phyloP scores from a whole-genome alignment of 805 yeast species.

The Candida yuanshanica region DNA sequence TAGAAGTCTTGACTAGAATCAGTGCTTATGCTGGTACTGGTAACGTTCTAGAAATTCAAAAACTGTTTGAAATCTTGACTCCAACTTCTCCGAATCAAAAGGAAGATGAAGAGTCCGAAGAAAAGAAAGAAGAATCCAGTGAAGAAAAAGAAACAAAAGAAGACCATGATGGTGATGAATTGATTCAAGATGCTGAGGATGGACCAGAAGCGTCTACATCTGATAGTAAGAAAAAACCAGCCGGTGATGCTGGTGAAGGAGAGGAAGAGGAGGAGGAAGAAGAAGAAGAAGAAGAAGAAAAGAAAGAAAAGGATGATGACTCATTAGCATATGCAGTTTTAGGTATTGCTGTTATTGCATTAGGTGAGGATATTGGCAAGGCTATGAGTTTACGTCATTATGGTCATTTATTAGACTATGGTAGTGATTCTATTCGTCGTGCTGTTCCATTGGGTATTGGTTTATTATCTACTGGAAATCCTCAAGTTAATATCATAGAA shows the following conservation, averaged over 20 bases:
- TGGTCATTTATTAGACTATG: constrained; percentile 96
- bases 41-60: constrained; percentile 90
- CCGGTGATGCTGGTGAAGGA: constrained; percentile 21
- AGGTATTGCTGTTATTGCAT: constrained; percentile 89
- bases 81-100: constrained; percentile 51
- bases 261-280: constrained; percentile 25
- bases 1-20: constrained; percentile 83
- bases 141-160: constrained; percentile 24
- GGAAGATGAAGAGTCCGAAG: constrained; percentile 49
- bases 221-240: constrained; percentile 12
- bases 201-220: constrained; percentile 25
- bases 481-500: constrained; percentile 96
- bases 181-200: constrained; percentile 21
- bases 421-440: constrained; percentile 82
- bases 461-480: constrained; percentile 84
- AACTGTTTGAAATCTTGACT: constrained; percentile 82
- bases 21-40: constrained; percentile 98
- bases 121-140: constrained; percentile 36
- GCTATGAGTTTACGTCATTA: constrained; percentile 97
- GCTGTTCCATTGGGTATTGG: constrained; percentile 99
- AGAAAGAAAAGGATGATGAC: constrained; percentile 27
- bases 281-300: constrained; percentile 24
- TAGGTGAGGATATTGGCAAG: constrained; percentile 98
- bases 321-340: constrained; percentile 78
- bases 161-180: constrained; percentile 27